Evolutionary conservation across 78 protist genomes (phyloP), one percentile per base, ranked within the genome.

Genomic region (Capsaspora owczarzaki): DNA sequence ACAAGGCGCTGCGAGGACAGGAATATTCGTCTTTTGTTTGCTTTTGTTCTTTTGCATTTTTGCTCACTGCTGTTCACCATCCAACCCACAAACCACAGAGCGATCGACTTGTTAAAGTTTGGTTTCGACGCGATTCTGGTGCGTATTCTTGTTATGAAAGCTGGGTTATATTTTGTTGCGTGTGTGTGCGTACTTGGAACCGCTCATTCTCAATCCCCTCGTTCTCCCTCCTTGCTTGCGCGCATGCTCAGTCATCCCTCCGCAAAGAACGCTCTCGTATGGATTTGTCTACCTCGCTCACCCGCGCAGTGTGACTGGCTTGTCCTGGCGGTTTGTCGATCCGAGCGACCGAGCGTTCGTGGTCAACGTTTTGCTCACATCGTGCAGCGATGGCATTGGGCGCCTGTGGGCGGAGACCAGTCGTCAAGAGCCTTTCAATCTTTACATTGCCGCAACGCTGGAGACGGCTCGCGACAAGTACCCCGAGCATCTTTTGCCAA

Each of bases 301-400:
- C 53, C 76, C 76, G 23, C 76, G 76, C 76, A 53, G 56, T 31
- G 76, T 70, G 29, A 41, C 56, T 19, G 1, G 27, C 35, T 12
- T 70, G 5, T 43, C 76, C 31, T 70, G 76, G 76, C 76, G 76
- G n/a, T n/a, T n/a, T n/a, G n/a, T n/a, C 6, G 42, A 63, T 20
- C 35, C 72, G 72, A 33, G 43, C 72, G 41, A 63, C 35, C n/a
- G 16, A 49, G n/a, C 10, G n/a, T 49, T 49, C 56, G 56, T 49
- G 10, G 56, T 16, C 56, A 49, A 49, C 56, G 56, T 49, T 10
- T 16, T 49, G 56, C 56, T 49, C 56, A 49, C 56, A 10, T 20
- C n/a, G n/a, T 63, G 72, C 72, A 6, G 3, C 35, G 14, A 35
- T 8, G 6, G 72, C 23, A 25, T 56, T 10, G 10, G n/a, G 16